Conservation (phyloP, 2,329 filamentous ascomycete genomes). For the Fusarium pseudonygamai region DNA sequence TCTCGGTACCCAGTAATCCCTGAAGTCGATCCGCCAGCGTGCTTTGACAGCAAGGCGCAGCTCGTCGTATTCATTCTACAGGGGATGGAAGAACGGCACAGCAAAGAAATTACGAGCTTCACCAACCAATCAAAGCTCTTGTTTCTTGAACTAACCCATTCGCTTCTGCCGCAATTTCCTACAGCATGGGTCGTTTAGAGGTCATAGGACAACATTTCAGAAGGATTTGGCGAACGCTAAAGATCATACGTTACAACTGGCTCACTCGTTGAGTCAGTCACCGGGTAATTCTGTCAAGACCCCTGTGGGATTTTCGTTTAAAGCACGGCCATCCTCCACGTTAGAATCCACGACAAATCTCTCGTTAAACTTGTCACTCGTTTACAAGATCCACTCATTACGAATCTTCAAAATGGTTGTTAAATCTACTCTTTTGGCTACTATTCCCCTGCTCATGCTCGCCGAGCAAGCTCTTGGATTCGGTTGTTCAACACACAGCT, state of each 20-base stretch:
- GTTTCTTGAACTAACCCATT: background rate
- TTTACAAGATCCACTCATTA: background rate
- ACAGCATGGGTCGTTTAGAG: background rate
- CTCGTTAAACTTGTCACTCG: slow-evolving; percentile 1
- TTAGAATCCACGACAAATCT: background rate
- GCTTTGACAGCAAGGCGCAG: background rate
- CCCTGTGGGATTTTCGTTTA: background rate
- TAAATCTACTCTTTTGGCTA: background rate
- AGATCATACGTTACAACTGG: background rate
- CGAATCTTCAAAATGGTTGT: slow-evolving; percentile 11
- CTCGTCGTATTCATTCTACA: background rate
- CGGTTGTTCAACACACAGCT: slow-evolving; percentile 26
- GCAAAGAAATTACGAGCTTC: background rate
- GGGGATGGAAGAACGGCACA: slow-evolving; percentile 2
- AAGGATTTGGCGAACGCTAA: background rate
- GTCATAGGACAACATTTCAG: background rate
- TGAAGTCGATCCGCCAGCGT: background rate
- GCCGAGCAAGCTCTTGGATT: slow-evolving; percentile 15
- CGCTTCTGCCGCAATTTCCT: background rate
- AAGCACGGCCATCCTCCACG: background rate
- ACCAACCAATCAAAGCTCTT: background rate
- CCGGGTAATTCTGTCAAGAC: background rate
- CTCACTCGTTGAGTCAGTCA: background rate
- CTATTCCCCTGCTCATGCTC: slow-evolving; percentile 15
- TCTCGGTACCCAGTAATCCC: background rate